phyloP scores from a whole-genome alignment of 495 filamentous ascomycete genomes.

The Lasiosphaeria hispida region DNA sequence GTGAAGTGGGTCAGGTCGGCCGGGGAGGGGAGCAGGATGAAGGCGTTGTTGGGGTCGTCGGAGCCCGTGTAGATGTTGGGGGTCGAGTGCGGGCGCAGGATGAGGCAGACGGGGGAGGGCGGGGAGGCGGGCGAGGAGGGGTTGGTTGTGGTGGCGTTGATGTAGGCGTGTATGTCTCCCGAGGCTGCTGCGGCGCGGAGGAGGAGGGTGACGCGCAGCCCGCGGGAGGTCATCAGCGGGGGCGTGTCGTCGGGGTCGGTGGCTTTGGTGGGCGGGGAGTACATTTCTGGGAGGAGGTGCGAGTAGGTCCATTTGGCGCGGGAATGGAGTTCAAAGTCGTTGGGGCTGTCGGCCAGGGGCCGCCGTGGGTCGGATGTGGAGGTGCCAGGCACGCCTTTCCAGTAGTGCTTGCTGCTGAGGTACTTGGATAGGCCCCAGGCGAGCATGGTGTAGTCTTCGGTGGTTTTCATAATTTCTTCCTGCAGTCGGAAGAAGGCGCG shows the following conservation, averaged over 20 bases:
- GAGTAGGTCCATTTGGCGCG: constrained; percentile 22
- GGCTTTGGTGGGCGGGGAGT: background rate
- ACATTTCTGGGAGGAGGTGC: constrained; percentile 7
- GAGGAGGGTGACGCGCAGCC: constrained; percentile 20
- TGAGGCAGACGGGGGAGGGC: constrained; percentile 19
- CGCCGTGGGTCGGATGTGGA: constrained; percentile 7
- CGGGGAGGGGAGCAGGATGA: constrained; percentile 16
- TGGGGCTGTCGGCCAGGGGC: constrained; percentile 22
- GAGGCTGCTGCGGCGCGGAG: constrained; percentile 4
- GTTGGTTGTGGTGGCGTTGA: constrained; percentile 23
- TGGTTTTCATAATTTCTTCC: constrained; percentile 30
- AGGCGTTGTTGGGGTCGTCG: constrained; percentile 21
- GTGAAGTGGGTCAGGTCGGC: constrained; percentile 16
- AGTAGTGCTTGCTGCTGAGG: constrained; percentile 24
- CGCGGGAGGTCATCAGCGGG: constrained; percentile 26
- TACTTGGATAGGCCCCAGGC: constrained; percentile 25
- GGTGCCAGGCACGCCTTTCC: constrained; percentile 11
- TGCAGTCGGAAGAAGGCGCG: constrained; percentile 24
- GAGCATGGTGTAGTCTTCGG: constrained; percentile 32
- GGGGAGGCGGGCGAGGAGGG: background rate
- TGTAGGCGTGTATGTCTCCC: constrained; percentile 22
- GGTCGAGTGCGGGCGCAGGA: constrained; percentile 12
- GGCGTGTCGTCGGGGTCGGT: constrained; percentile 20
- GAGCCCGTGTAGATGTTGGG: constrained; percentile 25
- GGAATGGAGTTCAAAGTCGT: constrained; percentile 26